Evolutionary conservation across 176 grass and related monocot genomes (phyloP), one percentile per base, ranked within the genome.

Genomic region (Stipa capillata): DNA sequence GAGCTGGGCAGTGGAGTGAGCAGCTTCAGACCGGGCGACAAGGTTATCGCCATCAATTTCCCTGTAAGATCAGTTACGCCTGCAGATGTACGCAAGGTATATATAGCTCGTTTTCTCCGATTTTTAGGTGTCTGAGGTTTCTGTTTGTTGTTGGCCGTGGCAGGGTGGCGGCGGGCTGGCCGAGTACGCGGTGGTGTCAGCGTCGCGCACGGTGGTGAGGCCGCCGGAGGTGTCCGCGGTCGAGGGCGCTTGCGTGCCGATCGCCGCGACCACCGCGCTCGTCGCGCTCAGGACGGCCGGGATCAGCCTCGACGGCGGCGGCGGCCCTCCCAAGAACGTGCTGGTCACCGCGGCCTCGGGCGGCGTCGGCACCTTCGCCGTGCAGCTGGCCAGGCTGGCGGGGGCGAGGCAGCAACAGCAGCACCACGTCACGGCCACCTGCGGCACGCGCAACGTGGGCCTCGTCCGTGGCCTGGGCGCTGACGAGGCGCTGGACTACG

Each of bases 281-380:
- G 52, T 73, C 41, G 42, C 84, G 63, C 81, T 93, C 51, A 71
- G 73, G 63, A 18, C 33, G 12, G 63, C 49, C 28, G 77, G 87
- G 10, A 29, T 65, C 43, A 73, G 84, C 36, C 84, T 93, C 16
- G 73, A 83, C 33, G 71, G 58, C 7, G 64, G 55, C 6, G 64
- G 23, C 47, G 44, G 35, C 18, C 21, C 48, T 0, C 63, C 73
- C 17, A 75, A 79, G 39, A 90, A 85, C 71, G 70, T 93, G 35
- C 77, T 93, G 32, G 78, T 93, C 63, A 93, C 91, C 7, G 91
- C 85, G 2, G 88, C 91, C 20, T 93, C 91, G 3, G 91, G 84
- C 64, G 91, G 91, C 28, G 84, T 93, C 2, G 91, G 91, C 21
- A 78, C 74, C 65, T 90, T 82, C 48, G 81, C 87, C 29, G 87